Base-by-base conservation (phyloP, 192 early-diverging fungal species). In the Entrophospora sp. region DNA sequence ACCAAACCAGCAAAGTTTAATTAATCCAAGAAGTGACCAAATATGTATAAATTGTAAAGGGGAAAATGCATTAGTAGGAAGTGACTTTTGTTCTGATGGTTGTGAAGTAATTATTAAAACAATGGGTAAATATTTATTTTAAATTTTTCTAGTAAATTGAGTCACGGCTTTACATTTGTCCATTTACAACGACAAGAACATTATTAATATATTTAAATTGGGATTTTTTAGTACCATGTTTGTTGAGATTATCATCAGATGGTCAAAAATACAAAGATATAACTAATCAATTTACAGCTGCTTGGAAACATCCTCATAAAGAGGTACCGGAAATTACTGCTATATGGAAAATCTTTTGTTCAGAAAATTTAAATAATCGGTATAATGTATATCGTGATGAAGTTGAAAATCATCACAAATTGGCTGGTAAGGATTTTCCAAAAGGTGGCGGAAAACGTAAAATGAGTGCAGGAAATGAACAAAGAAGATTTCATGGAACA, bases 401-500 rank as follows among this genome's bases (percentile, higher is more conserved):
- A 22, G 58, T 69, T 24, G 68, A 69, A 18, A 13, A n/a, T 10
- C 9, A 20, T 13, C 59, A 69, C 16, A 22, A 55, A 40, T 69
- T 69, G 14, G 16, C 18, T 10, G 68, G 60, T 3, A 61, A 62
- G 48, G 46, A 36, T 22, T 68, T 59, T 46, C 55, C 68, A 27
- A 66, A 43, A 53, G 64, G 64, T 12, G 44, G 38, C 10, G 61
- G 58, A 30, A 37, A 9, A 8, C 60, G 66, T 10, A 22, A 12
- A 25, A 69, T 69, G 68, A 63, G 38, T 38, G 55, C 42, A 2
- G 68, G 60, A 37, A 69, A 69, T 51, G 68, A 69, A 28, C 68
- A 69, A 56, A 27, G 68, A n/a, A 24, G 68, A 51, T 69, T 69
- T 43, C 68, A 69, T 61, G 68, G 60, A 37, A 69, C 68, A 24